phyloP scores from a whole-genome alignment of 768 basidiomycete species.

The Termitomyces sp. region DNA sequence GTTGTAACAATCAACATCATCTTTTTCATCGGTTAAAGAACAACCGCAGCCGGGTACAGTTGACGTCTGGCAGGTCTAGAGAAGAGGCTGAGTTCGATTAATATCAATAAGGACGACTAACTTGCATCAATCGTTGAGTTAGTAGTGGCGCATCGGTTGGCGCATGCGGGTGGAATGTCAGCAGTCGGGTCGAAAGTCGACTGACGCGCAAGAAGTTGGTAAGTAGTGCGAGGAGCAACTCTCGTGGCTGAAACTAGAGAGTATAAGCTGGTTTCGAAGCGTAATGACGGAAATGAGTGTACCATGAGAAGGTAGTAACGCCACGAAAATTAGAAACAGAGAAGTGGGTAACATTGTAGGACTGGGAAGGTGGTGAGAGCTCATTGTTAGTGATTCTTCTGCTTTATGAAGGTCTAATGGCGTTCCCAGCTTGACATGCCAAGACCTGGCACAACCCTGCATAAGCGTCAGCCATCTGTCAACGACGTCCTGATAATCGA shows the following conservation, averaged over 20 bases:
- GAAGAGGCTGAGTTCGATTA: background rate
- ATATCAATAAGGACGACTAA: background rate
- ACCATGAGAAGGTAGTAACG: background rate
- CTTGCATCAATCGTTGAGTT: slow-evolving; percentile 1
- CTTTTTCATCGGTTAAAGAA: background rate
- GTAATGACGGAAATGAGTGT: background rate
- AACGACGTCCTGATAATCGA: background rate
- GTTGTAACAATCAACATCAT: slow-evolving; percentile 6
- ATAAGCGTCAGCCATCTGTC: background rate
- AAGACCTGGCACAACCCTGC: background rate
- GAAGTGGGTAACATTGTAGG: background rate
- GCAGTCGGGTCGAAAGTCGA: background rate
- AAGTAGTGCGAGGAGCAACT: background rate
- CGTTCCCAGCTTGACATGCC: background rate
- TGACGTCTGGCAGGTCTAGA: background rate
- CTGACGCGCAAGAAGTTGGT: slow-evolving; percentile 8
- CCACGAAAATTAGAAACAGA: background rate
- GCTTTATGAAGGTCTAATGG: background rate
- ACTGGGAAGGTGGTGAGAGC: background rate
- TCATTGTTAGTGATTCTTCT: background rate
- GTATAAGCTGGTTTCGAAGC: background rate
- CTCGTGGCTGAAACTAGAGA: background rate
- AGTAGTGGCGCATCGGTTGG: background rate
- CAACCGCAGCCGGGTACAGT: background rate
- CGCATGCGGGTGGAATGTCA: slow-evolving; percentile 3